Conservation (phyloP, 2,329 filamentous ascomycete species). For the Xylariales sp. region DNA sequence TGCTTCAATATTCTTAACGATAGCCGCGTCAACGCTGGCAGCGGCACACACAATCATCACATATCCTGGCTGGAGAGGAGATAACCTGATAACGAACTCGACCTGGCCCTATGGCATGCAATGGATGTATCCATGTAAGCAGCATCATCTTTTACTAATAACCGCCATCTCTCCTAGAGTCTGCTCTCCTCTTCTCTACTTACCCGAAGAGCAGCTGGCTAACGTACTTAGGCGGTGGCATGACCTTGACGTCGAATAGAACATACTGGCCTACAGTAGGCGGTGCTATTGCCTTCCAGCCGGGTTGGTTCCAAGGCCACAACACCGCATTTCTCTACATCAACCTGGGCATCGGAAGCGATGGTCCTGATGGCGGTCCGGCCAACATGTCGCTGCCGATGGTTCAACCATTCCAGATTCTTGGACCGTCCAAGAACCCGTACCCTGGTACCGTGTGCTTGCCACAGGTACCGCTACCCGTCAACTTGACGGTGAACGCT, state of each 20-base stretch:
- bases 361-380: conserved; percentile 60
- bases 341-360: conserved; percentile 80
- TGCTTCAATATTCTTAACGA: conserved; percentile 37
- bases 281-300: conserved; percentile 84
- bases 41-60: conserved; percentile 77
- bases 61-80: conserved; percentile 82
- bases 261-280: conserved; percentile 88
- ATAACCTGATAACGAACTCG: conserved; percentile 76
- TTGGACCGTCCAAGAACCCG: conserved; percentile 75
- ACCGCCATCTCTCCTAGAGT: conserved; percentile 3
- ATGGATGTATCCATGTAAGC: conserved; percentile 90
- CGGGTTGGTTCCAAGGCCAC: conserved; percentile 94
- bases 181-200: too few species aligned
- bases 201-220: too few species aligned
- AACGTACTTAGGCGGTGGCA: conserved; percentile 75
- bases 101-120: conserved; percentile 87
- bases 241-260: conserved; percentile 71
- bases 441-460: conserved; percentile 87
- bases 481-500: conserved; percentile 60
- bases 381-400: conserved; percentile 84
- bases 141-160: background rate
- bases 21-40: conserved; percentile 44
- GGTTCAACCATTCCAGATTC: conserved; percentile 74
- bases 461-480: conserved; percentile 80
- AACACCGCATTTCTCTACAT: conserved; percentile 77